Evolutionary conservation across 352 stramenopile genomes (phyloP).

Genomic region (Phytophthora crassamura): DNA sequence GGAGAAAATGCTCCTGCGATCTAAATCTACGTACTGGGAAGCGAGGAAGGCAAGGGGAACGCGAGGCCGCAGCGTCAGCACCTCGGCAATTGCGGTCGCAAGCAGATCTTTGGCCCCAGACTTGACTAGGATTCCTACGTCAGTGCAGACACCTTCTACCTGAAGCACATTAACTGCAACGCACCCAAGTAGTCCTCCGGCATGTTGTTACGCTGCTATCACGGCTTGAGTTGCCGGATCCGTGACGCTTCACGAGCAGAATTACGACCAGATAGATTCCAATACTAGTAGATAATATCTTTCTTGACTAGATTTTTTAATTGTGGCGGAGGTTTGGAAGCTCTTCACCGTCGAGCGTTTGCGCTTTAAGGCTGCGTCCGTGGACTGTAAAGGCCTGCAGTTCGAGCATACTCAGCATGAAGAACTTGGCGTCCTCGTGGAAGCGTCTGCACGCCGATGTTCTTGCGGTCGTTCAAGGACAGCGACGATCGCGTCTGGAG

Average conservation of each 20-base stretch:
- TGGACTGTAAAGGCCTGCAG: slow-evolving; percentile 35
- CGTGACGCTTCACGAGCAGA: slow-evolving; percentile 2
- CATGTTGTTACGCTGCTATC: slow-evolving; percentile 1
- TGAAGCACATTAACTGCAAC: neutral
- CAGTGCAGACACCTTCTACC: neutral
- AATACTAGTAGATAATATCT: neutral
- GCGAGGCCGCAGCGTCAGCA: slow-evolving; percentile 29
- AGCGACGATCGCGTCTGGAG: slow-evolving; percentile 23
- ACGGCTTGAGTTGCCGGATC: slow-evolving; percentile 2
- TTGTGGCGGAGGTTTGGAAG: slow-evolving; percentile 18
- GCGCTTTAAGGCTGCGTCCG: slow-evolving; percentile 1
- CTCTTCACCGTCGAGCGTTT: neutral
- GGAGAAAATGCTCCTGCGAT: too few relatives aligned
- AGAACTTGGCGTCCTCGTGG: slow-evolving; percentile 59
- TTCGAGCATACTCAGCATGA: slow-evolving; percentile 47
- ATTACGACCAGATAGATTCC: too few relatives aligned
- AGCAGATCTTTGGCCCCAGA: slow-evolving; percentile 35
- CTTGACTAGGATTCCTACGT: slow-evolving; percentile 24
- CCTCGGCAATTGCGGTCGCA: slow-evolving; percentile 20
- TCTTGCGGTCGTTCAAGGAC: slow-evolving; percentile 30
- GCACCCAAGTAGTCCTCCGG: slow-evolving; percentile 9
- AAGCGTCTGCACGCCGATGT: slow-evolving; percentile 42
- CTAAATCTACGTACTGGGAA: slow-evolving; percentile 22
- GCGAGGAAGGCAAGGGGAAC: slow-evolving; percentile 32
- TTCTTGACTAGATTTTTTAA: slow-evolving; percentile 23